Evolutionary conservation across 176 grass and related monocot species (phyloP).

Genomic region (Pontederia crassipes): DNA sequence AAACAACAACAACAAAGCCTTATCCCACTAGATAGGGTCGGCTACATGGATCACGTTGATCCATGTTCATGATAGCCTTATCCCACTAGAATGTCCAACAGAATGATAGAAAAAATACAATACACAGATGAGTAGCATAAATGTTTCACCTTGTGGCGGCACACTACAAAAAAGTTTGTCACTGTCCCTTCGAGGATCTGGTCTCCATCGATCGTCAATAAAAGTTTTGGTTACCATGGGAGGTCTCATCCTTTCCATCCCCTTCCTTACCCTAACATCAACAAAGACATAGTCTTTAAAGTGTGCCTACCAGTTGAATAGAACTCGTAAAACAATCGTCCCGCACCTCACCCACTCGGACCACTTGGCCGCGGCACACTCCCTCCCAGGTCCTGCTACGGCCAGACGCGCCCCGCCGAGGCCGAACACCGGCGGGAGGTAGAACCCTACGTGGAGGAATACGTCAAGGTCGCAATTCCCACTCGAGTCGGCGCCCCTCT

Average conservation of each 20-base stretch:
- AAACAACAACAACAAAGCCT: too few relatives aligned
- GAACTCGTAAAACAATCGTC: not conserved
- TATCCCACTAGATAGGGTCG: too few relatives aligned
- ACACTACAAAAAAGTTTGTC: slow-evolving; percentile 81
- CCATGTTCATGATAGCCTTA: too few relatives aligned
- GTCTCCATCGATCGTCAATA: slow-evolving; percentile 72
- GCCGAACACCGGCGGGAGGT: slow-evolving; percentile 44
- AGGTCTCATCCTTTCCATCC: slow-evolving; percentile 81
- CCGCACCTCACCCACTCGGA: slow-evolving; percentile 58
- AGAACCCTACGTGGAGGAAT: slow-evolving; percentile 47
- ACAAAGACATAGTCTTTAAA: not conserved
- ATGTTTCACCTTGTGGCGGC: slow-evolving; percentile 29
- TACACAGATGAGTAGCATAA: not conserved
- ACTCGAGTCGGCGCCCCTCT: not conserved
- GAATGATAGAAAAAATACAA: not conserved
- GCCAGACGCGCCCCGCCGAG: slow-evolving; percentile 41
- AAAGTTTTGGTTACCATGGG: slow-evolving; percentile 60
- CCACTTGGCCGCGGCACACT: slow-evolving; percentile 51
- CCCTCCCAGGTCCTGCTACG: slow-evolving; percentile 46
- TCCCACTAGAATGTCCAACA: not conserved
- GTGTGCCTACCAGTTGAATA: not conserved
- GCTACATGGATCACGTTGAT: too few relatives aligned
- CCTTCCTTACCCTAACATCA: slow-evolving; percentile 47
- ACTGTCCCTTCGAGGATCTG: slow-evolving; percentile 69
- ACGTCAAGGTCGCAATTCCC: slow-evolving; percentile 24